Conservation (phyloP, 2,329 filamentous ascomycete species). For the Penicillium sp. region DNA sequence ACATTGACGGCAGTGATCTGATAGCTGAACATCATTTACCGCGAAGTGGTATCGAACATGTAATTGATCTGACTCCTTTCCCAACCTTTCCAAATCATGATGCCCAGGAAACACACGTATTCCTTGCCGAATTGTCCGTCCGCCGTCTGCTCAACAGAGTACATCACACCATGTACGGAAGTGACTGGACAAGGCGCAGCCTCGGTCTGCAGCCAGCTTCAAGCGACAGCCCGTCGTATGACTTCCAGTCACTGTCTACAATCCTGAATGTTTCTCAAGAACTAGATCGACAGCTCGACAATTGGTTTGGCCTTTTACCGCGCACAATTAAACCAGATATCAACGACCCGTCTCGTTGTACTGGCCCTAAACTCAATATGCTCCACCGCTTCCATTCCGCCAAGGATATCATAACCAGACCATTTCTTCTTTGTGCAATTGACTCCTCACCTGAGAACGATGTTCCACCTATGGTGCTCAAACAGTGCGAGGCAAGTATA, state of each 20-base stretch:
- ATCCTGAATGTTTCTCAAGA: conserved; percentile 5
- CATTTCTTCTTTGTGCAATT: conserved; percentile 5
- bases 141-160: conserved; percentile 4
- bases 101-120: conserved; percentile 3
- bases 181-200: conserved; percentile 4
- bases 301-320: conserved; percentile 1
- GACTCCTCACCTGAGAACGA: not conserved
- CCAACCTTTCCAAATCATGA: not conserved
- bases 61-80: conserved; percentile 6
- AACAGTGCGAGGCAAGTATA: conserved; percentile 4
- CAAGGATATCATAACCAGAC: conserved; percentile 5
- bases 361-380: conserved; percentile 5
- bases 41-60: conserved; percentile 6
- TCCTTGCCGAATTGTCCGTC: conserved; percentile 2
- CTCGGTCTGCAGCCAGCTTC: conserved; percentile 4
- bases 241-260: conserved; percentile 4
- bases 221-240: conserved; percentile 4
- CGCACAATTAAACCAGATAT: conserved; percentile 3
- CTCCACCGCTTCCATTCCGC: conserved; percentile 6
- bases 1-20: not conserved
- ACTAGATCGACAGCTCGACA: conserved; percentile 1
- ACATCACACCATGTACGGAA: conserved; percentile 6
- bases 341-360: conserved; percentile 1
- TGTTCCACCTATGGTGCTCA: conserved; percentile 2
- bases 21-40: conserved; percentile 6